Base-by-base conservation (phyloP, 768 basidiomycete genomes). In the Mycena pura region DNA sequence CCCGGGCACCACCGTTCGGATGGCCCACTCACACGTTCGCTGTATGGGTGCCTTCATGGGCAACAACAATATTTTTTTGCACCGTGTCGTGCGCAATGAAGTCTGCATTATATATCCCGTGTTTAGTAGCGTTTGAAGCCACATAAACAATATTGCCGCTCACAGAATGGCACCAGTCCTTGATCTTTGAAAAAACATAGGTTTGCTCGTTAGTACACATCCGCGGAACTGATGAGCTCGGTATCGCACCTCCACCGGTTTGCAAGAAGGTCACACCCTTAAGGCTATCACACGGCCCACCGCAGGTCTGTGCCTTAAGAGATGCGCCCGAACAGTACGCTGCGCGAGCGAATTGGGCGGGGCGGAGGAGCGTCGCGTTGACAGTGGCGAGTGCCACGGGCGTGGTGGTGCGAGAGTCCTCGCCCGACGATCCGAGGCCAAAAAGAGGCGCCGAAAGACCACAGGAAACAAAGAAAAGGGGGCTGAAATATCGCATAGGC, bases 21-120 rank as follows among this genome's bases (percentile, higher is more conserved):
- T n/a, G n/a, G 34, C 29, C 11, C 9, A 68, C 74, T 39, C 25
- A 76, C 78, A 76, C 31, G 49, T 73, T 76, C 1, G 56, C 31
- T 5, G 73, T 59, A 40, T 80, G 67, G 9, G 80, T 81, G 10
- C 80, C 80, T 53, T 81, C 72, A 58, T 82, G 79, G 22, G 79
- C 77, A 21, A 82, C 76, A 24, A 82, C 76, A 55, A 80, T 68
- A n/a, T 71, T 72, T 27, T 76, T 57, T 5, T 69, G 68, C 0
- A 67, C 61, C 5, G 69, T 65, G 57, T 80, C 76, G 61, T 77
- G 72, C 3, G 77, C 80, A 41, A 81, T 69, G 52, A 72, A 78
- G 55, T 73, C 76, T 77, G 46, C n/a, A 36, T 40, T 25, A n/a
- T n/a, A n/a, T n/a, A n/a, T n/a, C n/a, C n/a, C n/a, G n/a, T n/a